Conservation (phyloP, 2,329 filamentous ascomycete genomes). For the Cordyceps fumosorosea region DNA sequence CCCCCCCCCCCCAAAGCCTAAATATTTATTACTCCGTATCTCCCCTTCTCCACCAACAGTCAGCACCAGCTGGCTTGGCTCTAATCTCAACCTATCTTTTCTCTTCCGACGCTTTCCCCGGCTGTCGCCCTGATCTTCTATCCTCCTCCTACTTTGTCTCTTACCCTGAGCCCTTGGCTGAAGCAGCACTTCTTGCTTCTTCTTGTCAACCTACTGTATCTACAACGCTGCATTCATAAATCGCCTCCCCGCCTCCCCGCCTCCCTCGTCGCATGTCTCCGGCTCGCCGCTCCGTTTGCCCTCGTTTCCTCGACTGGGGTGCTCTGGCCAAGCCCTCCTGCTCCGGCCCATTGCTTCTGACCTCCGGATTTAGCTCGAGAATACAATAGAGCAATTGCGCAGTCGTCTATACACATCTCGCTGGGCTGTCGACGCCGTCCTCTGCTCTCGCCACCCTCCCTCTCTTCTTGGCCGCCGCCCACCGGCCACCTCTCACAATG, state of each 20-base stretch:
- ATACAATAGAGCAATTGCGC: neutral
- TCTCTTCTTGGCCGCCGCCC: neutral
- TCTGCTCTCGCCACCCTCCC: neutral
- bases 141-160: neutral
- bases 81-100: neutral
- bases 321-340: constrained; percentile 4
- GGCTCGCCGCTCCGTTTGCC: neutral
- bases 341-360: neutral
- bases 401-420: neutral
- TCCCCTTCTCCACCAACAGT: neutral
- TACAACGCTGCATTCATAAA: neutral
- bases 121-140: neutral
- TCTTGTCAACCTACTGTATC: neutral
- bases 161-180: neutral
- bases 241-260: neutral
- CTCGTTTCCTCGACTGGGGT: constrained; percentile 14
- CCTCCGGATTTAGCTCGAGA: neutral
- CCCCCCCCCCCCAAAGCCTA: neutral
- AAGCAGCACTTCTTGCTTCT: neutral
- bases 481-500: constrained; percentile 40
- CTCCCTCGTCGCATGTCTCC: constrained; percentile 12
- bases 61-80: neutral
- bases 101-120: neutral
- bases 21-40: neutral
- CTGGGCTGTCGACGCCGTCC: neutral